Conservation (phyloP, 2,329 filamentous ascomycete species). For the Chaetoscypha palmicola region DNA sequence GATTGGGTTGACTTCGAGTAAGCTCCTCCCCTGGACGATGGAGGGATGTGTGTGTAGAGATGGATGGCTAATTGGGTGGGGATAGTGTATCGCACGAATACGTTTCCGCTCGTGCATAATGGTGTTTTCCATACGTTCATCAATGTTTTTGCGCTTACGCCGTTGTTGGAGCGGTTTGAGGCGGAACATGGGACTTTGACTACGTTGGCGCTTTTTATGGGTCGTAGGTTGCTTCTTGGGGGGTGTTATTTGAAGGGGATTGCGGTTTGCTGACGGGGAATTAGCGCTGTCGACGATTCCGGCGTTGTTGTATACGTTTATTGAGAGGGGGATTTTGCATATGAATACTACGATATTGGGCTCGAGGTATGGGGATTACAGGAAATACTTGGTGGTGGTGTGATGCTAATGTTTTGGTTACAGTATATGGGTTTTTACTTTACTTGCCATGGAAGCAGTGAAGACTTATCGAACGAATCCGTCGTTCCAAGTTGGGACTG, state of each 20-base stretch:
- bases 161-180: slow-evolving; percentile 92
- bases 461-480: slow-evolving; percentile 80
- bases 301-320: slow-evolving; percentile 69
- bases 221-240: slow-evolving; percentile 55
- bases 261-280: slow-evolving; percentile 8
- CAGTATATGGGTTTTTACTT: slow-evolving; percentile 87
- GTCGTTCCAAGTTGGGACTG: slow-evolving; percentile 55
- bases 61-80: slow-evolving; percentile 3
- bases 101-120: slow-evolving; percentile 80
- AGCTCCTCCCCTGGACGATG: slow-evolving; percentile 30
- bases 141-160: slow-evolving; percentile 73
- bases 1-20: slow-evolving; percentile 65
- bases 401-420: slow-evolving; percentile 19
- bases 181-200: slow-evolving; percentile 85
- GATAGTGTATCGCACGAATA: slow-evolving; percentile 85
- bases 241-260: not conserved
- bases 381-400: too few relatives aligned
- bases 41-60: not conserved
- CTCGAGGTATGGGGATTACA: slow-evolving; percentile 67
- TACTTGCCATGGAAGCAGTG: slow-evolving; percentile 78
- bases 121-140: slow-evolving; percentile 74
- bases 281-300: slow-evolving; percentile 74
- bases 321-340: slow-evolving; percentile 67
- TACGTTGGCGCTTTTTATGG: slow-evolving; percentile 79
- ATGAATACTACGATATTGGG: slow-evolving; percentile 71